These are phyloP conservation scores for Pichia cabralensis DNA, from an alignment of 805 yeast genomes.

Conservation along the genomic window DNA sequence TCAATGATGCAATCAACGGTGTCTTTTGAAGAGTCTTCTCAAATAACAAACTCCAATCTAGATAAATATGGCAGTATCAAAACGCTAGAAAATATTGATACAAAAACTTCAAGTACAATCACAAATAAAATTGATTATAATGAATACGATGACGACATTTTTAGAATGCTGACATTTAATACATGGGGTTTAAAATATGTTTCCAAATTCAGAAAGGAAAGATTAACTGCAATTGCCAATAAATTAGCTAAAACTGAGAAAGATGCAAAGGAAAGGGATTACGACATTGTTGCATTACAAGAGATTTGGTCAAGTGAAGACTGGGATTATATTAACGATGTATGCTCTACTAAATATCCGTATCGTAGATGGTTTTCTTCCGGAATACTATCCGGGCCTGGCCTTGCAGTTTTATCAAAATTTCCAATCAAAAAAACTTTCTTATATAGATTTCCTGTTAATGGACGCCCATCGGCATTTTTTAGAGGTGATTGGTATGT, in stretches of 20 bases:
- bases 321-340: slow-evolving; percentile 52
- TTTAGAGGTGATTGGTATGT: slow-evolving; percentile 96
- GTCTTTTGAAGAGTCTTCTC: too few species aligned
- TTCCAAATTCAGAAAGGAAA: slow-evolving; percentile 53
- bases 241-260: slow-evolving; percentile 30
- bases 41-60: too few species aligned
- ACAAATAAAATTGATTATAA: too few species aligned
- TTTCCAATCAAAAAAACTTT: slow-evolving; percentile 75
- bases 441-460: slow-evolving; percentile 77
- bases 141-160: too few species aligned
- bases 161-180: slow-evolving; percentile 58
- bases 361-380: slow-evolving; percentile 62
- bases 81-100: too few species aligned
- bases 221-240: slow-evolving; percentile 69
- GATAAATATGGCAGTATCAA: too few species aligned
- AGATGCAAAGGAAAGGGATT: slow-evolving; percentile 28
- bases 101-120: not conserved
- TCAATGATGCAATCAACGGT: too few species aligned
- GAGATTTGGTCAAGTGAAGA: slow-evolving; percentile 88
- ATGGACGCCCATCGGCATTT: slow-evolving; percentile 91
- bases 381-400: slow-evolving; percentile 90
- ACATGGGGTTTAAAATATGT: slow-evolving; percentile 88
- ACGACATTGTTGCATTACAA: slow-evolving; percentile 87
- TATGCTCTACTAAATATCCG: slow-evolving; percentile 42
- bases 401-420: slow-evolving; percentile 74